Conservation (phyloP, 208 protist species). For the Phytomonas francai region DNA sequence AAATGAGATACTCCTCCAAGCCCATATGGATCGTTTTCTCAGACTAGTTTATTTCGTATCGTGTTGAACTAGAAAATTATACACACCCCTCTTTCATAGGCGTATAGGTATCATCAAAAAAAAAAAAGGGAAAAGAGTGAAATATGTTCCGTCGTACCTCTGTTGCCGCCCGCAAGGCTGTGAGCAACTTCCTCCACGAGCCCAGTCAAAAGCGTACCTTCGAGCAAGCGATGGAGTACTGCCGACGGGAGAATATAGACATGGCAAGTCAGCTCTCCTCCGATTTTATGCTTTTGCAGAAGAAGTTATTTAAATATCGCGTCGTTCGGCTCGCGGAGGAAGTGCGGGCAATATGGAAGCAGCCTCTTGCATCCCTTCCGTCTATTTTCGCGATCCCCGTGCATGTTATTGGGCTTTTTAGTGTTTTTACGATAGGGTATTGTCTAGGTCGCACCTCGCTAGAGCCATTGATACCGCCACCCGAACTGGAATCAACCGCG, state of each 20-base stretch:
- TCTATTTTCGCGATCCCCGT: constrained; percentile 20
- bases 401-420: constrained; percentile 30
- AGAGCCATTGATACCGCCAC: constrained; percentile 28
- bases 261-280: constrained; percentile 59
- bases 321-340: constrained; percentile 63
- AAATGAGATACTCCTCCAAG: background rate
- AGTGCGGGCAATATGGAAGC: constrained; percentile 28
- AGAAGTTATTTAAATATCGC: constrained; percentile 64
- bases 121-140: constrained; percentile 2
- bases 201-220: constrained; percentile 41
- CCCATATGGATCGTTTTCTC: background rate
- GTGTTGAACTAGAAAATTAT: background rate
- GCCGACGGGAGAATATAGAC: constrained; percentile 46
- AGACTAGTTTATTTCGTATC: background rate
- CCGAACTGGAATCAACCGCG: constrained; percentile 9
- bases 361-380: constrained; percentile 44
- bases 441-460: constrained; percentile 39
- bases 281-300: constrained; percentile 62
- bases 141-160: constrained; percentile 40
- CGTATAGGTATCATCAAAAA: constrained; percentile 4
- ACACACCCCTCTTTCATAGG: background rate
- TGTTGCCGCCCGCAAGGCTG: constrained; percentile 18
- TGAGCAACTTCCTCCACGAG: constrained; percentile 61
- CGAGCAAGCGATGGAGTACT: constrained; percentile 39
- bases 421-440: constrained; percentile 31